These are phyloP conservation scores for Kwoniella mangroviensis DNA, from an alignment of 768 basidiomycete genomes.

Conservation along the genomic window DNA sequence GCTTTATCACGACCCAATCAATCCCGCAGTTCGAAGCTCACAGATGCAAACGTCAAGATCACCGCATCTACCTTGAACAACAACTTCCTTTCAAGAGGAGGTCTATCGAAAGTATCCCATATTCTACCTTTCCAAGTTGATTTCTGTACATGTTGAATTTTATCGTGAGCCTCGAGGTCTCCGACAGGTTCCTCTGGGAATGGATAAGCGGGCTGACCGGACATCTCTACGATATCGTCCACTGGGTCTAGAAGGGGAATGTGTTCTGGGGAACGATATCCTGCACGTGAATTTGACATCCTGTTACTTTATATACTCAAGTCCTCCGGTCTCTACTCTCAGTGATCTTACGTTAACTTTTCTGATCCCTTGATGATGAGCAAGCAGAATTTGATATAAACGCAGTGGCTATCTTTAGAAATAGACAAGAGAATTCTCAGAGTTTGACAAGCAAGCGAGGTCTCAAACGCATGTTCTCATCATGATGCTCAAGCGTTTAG, in stretches of 20 bases:
- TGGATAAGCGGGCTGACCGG: slow-evolving; percentile 6
- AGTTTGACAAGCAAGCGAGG: neutral
- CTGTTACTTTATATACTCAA: neutral
- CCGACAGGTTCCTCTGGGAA: slow-evolving; percentile 7
- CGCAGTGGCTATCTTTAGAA: too few species aligned
- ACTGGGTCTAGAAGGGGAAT: neutral
- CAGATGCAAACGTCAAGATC: slow-evolving; percentile 45
- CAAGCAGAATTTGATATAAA: neutral
- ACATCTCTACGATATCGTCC: neutral
- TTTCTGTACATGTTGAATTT: slow-evolving; percentile 11
- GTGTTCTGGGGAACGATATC: slow-evolving; percentile 2
- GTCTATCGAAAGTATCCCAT: slow-evolving; percentile 49
- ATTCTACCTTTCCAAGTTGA: slow-evolving; percentile 39
- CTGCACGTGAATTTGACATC: neutral
- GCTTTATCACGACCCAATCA: neutral
- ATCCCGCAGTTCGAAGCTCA: slow-evolving; percentile 10
- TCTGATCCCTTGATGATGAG: neutral
- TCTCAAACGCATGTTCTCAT: neutral
- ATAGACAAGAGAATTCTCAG: neutral
- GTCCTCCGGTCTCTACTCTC: neutral
- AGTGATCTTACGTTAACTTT: neutral
- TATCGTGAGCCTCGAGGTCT: slow-evolving; percentile 16
- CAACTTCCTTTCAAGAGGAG: slow-evolving; percentile 39
- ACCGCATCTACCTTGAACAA: slow-evolving; percentile 50
- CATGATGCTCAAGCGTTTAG: too few species aligned